A percentile compares a stretch with the other conserved stretches of the same genome.
These are phyloP conservation scores for Plasmodium malariae DNA, from an alignment of 169 alveolate species.

Conservation along the genomic window DNA sequence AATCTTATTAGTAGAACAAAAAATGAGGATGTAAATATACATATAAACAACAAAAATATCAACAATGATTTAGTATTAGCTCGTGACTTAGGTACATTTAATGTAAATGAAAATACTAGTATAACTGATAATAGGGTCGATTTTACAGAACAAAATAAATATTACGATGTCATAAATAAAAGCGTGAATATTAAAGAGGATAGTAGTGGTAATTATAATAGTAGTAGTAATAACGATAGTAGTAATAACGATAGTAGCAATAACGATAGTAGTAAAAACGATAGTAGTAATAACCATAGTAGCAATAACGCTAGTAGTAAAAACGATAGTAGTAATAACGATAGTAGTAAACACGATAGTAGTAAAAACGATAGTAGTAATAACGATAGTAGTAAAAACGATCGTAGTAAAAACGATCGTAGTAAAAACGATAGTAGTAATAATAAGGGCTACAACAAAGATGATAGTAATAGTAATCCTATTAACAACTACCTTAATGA, in stretches of 20 bases:
- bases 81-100: not conserved
- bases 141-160: not conserved
- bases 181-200: not conserved
- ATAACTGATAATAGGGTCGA: not conserved
- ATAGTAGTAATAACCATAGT: slow-evolving; percentile 6
- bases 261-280: not conserved
- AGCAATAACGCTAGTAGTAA: not conserved
- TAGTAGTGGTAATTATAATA: slow-evolving; percentile 6
- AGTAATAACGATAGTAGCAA: not conserved
- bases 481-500: too few species aligned
- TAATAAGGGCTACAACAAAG: not conserved
- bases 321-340: not conserved
- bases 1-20: too few species aligned
- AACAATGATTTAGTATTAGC: not conserved
- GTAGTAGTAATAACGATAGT: not conserved
- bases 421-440: not conserved
- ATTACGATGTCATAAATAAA: not conserved
- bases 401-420: not conserved
- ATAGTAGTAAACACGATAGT: not conserved
- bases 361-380: not conserved
- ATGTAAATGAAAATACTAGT: not conserved
- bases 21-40: too few species aligned
- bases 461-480: too few species aligned
- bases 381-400: not conserved
- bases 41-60: too few species aligned